phyloP scores from a whole-genome alignment of 495 filamentous ascomycete species.

The Hypoxylon fuscum region DNA sequence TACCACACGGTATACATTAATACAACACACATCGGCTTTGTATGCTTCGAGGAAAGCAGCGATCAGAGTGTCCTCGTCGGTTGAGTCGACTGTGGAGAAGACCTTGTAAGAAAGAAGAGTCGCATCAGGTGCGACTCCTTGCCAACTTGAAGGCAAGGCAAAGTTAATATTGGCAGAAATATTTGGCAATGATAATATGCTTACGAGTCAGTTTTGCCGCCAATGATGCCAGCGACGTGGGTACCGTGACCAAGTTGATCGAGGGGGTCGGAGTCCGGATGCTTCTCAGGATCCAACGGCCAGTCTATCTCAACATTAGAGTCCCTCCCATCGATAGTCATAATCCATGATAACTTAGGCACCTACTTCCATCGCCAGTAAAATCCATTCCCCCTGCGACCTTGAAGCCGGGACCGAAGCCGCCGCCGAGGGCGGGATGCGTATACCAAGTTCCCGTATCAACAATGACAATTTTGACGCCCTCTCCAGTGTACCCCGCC shows the following conservation, averaged over 20 bases:
- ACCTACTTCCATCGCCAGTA: background rate
- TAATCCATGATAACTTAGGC: no score
- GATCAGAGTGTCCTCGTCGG: conserved; percentile 48
- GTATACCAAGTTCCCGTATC: conserved; percentile 45
- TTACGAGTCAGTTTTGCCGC: no score
- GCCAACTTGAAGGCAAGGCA: no score
- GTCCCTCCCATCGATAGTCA: no score
- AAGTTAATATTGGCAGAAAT: no score
- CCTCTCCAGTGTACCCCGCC: conserved; percentile 27
- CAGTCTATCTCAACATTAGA: no score
- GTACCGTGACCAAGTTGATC: conserved; percentile 11
- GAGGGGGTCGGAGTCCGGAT: conserved; percentile 5
- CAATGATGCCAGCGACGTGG: conserved; percentile 48
- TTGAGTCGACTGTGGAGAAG: conserved; percentile 39
- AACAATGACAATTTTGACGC: conserved; percentile 21
- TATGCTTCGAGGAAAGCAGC: conserved; percentile 52
- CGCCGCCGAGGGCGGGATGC: conserved; percentile 52
- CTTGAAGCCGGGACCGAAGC: conserved; percentile 47
- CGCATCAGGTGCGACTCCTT: conserved; percentile 57
- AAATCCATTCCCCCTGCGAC: conserved; percentile 36
- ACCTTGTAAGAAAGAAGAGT: conserved; percentile 56
- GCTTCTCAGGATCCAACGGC: no score
- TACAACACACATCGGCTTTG: conserved; percentile 45
- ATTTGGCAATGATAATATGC: no score
- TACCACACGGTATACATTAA: background rate